phyloP scores from a whole-genome alignment of 495 filamentous ascomycete species.

The Tuber microsphaerosporum region DNA sequence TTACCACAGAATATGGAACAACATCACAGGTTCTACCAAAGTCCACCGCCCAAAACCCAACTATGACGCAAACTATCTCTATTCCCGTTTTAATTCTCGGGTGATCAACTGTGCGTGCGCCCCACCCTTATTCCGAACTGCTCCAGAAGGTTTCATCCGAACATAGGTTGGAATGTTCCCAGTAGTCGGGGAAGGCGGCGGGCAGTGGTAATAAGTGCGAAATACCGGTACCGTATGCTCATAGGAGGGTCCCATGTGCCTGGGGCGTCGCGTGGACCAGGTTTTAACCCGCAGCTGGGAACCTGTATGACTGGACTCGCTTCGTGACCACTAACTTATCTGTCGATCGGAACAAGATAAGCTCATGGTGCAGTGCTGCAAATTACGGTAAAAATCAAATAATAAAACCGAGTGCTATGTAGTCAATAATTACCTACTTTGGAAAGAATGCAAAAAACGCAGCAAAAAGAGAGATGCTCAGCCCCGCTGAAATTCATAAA shows the following conservation, averaged over 20 bases:
- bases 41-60: neutral
- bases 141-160: conserved; percentile 5
- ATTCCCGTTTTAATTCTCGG: neutral
- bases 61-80: conserved; percentile 1
- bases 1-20: neutral
- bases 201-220: neutral
- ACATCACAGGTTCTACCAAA: neutral
- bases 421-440: too few relatives aligned
- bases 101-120: neutral
- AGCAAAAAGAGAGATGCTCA: too few relatives aligned
- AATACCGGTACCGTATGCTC: neutral
- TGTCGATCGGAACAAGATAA: neutral
- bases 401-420: too few relatives aligned
- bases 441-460: too few relatives aligned
- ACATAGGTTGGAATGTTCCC: neutral
- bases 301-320: neutral
- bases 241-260: neutral
- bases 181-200: neutral
- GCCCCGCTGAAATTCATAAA: too few relatives aligned
- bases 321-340: neutral
- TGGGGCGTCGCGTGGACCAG: neutral
- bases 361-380: neutral
- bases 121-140: neutral
- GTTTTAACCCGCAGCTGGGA: neutral
- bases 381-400: neutral